Conservation (phyloP, 306 rosid genomes). For the Geum urbanum region DNA sequence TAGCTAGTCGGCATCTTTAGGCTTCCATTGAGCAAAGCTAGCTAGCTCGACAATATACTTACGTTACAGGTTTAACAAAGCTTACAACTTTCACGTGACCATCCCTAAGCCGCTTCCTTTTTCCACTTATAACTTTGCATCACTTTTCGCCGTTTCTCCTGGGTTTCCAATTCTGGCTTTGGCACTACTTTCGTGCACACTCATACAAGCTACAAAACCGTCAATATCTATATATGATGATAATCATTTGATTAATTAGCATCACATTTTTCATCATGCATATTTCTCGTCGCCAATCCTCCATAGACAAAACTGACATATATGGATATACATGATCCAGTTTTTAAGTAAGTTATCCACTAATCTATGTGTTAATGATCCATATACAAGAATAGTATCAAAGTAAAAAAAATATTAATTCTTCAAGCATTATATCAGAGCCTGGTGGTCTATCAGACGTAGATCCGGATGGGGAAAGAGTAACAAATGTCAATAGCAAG, state of each 20-base stretch:
- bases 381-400: too few relatives aligned
- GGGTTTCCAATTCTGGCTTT: slow-evolving; percentile 2
- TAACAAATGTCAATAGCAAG: too few relatives aligned
- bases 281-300: not conserved
- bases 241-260: not conserved
- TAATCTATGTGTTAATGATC: not conserved
- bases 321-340: not conserved
- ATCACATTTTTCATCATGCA: slow-evolving; percentile 4
- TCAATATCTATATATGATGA: not conserved
- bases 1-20: slow-evolving; percentile 6
- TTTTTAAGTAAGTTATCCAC: not conserved
- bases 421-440: too few relatives aligned
- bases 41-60: not conserved
- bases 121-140: not conserved
- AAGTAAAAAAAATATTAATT: too few relatives aligned
- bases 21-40: not conserved
- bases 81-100: slow-evolving; percentile 19
- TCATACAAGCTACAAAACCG: slow-evolving; percentile 13
- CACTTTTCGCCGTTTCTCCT: slow-evolving; percentile 18
- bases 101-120: slow-evolving; percentile 1
- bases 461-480: too few relatives aligned
- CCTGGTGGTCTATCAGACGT: too few relatives aligned
- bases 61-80: slow-evolving; percentile 39
- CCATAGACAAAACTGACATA: not conserved
- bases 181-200: slow-evolving; percentile 7